Conservation (phyloP, 345 rosid genomes). For the Cardamine resedifolia region DNA sequence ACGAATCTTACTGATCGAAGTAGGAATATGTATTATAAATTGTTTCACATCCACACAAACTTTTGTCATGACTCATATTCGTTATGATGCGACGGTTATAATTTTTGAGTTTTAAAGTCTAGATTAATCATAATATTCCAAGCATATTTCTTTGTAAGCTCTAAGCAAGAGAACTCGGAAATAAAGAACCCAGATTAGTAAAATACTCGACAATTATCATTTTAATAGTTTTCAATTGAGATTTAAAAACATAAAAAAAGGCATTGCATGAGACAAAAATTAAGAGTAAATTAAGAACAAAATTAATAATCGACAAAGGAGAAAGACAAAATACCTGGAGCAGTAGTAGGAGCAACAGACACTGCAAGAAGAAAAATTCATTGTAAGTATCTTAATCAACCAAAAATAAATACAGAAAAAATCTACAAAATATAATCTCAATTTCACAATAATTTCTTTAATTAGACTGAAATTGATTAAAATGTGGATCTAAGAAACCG, state of each 20-base stretch:
- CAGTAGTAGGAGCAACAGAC: constrained; percentile 28
- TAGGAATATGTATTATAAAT: not conserved
- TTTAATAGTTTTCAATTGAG: not conserved
- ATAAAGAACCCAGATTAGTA: not conserved
- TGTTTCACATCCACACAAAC: not conserved
- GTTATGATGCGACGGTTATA: not conserved
- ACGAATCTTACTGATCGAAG: not conserved
- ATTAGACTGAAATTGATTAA: not conserved
- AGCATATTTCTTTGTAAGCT: not conserved
- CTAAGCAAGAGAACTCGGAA: not conserved
- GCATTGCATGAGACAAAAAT: constrained; percentile 1
- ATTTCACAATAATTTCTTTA: not conserved
- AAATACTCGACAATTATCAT: too few species aligned
- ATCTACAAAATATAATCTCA: not conserved
- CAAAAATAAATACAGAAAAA: too few species aligned
- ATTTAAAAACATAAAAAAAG: not conserved
- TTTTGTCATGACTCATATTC: not conserved
- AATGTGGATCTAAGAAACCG: constrained; percentile 16
- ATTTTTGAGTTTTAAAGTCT: not conserved
- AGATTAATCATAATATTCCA: not conserved
- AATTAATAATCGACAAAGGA: not conserved
- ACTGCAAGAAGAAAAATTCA: constrained; percentile 14
- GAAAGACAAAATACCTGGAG: constrained; percentile 32
- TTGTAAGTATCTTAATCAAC: not conserved
- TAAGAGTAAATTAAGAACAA: not conserved